Percentiles rank a stretch among this genome's conserved stretches.
Conservation (phyloP, 2,329 filamentous ascomycete genomes). For the Pseudogymnoascus sp. region DNA sequence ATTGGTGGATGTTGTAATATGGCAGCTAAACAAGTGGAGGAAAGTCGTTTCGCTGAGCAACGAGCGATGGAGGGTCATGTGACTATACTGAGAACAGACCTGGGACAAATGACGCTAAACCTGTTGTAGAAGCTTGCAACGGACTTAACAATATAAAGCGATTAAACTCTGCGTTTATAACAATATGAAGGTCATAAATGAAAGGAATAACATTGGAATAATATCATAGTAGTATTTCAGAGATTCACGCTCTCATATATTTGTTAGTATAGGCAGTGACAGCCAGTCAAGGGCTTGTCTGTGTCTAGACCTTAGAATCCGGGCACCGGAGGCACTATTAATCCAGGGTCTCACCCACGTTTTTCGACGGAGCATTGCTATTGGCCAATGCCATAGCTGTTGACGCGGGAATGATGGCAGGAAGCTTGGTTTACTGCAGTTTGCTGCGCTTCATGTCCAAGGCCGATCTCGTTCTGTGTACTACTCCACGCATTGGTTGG, state of each 20-base stretch:
- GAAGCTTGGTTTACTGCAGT: background rate
- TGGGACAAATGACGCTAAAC: background rate
- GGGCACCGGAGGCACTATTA: background rate
- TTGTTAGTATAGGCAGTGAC: background rate
- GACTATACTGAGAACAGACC: background rate
- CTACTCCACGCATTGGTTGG: background rate
- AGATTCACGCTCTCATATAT: background rate
- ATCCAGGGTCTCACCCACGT: slow-evolving; percentile 1
- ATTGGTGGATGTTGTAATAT: background rate
- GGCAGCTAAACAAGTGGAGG: background rate
- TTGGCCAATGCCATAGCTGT: background rate
- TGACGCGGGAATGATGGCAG: slow-evolving; percentile 6
- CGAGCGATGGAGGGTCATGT: background rate
- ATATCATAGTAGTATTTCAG: background rate
- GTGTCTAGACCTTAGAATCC: background rate
- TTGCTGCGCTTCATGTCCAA: background rate
- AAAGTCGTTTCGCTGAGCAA: background rate
- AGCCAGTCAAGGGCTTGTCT: background rate
- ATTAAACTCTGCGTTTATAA: background rate
- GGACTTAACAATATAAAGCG: background rate
- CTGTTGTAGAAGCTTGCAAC: background rate
- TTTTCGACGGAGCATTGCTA: background rate
- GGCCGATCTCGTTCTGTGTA: background rate
- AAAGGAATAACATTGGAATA: background rate
- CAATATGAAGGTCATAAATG: background rate